Base-by-base conservation (phyloP, 306 rosid species). In the Datisca glomerata region DNA sequence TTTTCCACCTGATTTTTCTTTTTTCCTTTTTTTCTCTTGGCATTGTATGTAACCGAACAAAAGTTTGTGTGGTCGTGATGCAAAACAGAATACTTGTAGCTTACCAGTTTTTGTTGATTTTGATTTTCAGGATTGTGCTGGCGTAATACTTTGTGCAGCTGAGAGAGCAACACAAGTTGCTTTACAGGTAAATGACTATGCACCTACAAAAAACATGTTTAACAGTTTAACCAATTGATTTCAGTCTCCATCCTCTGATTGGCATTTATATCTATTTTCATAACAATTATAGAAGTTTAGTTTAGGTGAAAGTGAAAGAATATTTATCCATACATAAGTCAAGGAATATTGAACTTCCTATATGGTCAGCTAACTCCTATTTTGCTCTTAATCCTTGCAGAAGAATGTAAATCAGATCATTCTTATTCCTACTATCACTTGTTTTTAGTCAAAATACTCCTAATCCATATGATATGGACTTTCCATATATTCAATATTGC, bases 81-180 rank as follows among this genome's bases (percentile, higher is more conserved):
- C 29, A 13, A 42, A 40, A 5, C 37, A 19, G 24, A 31, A 47
- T 49, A 40, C 41, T 47, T 12, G 11, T 28, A 7, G 27, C 32
- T 18, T 47, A 4, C 31, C 53, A 23, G 7, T 25, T 51, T 27
- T 3, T 45, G 14, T 47, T 49, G n/a, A 42, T 65, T 45, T 56
- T 43, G 29, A 45, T 54, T 41, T 73, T 49, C 77, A 89, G 97
- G 97, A 89, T 70, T 89, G 95, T 51, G 95, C 97, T 41, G 97
- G 97, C 56, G 95, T 65, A 34, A 83, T 89, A 65, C 85, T 80
- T 38, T 67, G 68, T 43, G 78, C 97, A 12, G 91, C 91, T 25
- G 97, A 89, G 58, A 72, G 91, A 84, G 97, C 97, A 49, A 89
- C 95, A 2, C 93, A 89, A 43, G 81, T 80, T 37, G 93, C 97